Base-by-base conservation (phyloP, 768 basidiomycete species). In the Leccinum pellstonianum region DNA sequence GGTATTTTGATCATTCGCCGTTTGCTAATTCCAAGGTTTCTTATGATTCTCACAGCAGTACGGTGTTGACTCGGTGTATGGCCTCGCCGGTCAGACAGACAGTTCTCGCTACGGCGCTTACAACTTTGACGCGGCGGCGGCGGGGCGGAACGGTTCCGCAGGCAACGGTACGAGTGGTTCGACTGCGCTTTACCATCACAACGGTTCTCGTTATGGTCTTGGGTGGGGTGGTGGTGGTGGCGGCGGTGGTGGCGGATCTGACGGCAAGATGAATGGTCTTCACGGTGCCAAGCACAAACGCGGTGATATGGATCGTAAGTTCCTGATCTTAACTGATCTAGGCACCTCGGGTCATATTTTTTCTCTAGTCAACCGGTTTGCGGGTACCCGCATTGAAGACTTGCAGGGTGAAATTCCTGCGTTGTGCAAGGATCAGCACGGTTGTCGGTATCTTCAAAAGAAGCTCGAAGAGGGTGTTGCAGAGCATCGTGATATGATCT, bases 401-500 rank as follows among this genome's bases (percentile, higher is more conserved):
- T 78, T 99, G 23, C 88, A 91, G 65, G 96, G 96, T 59, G 96
- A 99, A 75, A 96, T 99, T 60, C 86, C 94, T 14, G 80, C 85
- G 1, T 77, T 99, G 17, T 98, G 97, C 85, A 98, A 98, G 74
- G 97, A 99, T 75, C 97, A 99, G 75, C 96, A 98, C 74, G 97
- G 97, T 3, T 99, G 97, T 71, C 86, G 97, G 37, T 99, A 98
- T 72, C 78, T 99, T 58, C 97, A 99, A 77, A 98, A 98, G 86
- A 98, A 98, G 77, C 82, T 99, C 25, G 97, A 99, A 73, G 97
- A 99, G 70, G 93, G 92, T 57, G 85, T 90, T 60, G 83, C 96
- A 5, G 95, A 96, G 73, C 95, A 99, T 75, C 86, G 97, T 55
- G 97, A 99, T 70, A 95, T 98, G 91, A 99, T 99, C 73, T 99